Conservation (phyloP, 805 yeast species). For the Pichia paraexigua region DNA sequence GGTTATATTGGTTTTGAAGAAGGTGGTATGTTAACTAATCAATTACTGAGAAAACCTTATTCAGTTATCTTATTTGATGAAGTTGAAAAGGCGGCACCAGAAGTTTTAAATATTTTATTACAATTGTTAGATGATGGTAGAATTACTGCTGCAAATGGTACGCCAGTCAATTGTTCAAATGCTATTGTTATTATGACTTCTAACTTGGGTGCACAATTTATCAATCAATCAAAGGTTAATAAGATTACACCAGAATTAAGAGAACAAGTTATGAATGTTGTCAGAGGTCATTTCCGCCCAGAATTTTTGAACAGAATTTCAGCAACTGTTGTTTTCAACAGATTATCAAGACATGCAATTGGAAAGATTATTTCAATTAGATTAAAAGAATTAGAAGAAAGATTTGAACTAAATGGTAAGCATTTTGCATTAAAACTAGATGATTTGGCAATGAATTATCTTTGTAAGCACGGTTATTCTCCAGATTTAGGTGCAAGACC, state of each 20-base stretch:
- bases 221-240: conserved; percentile 54
- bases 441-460: conserved; percentile 69
- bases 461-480: conserved; percentile 83
- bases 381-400: conserved; percentile 70
- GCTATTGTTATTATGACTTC: conserved; percentile 94
- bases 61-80: conserved; percentile 96
- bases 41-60: conserved; percentile 83
- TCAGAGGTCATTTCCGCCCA: conserved; percentile 88
- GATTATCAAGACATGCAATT: conserved; percentile 85
- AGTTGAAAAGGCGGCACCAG: conserved; percentile 98
- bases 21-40: conserved; percentile 94
- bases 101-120: conserved; percentile 82
- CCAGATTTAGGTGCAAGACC: conserved; percentile 96
- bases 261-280: conserved; percentile 75
- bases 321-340: conserved; percentile 86
- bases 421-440: conserved; percentile 64
- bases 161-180: conserved; percentile 87
- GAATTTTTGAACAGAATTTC: conserved; percentile 95
- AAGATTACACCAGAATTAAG: conserved; percentile 62
- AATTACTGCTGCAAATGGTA: conserved; percentile 90
- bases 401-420: conserved; percentile 83
- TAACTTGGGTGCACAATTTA: conserved; percentile 89
- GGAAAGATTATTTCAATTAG: conserved; percentile 86
- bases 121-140: conserved; percentile 97
- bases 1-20: conserved; percentile 97